Percentiles rank a stretch among this genome's conserved stretches.
phyloP scores from a whole-genome alignment of 202 grass and related monocot species.

The Carex arenaria region DNA sequence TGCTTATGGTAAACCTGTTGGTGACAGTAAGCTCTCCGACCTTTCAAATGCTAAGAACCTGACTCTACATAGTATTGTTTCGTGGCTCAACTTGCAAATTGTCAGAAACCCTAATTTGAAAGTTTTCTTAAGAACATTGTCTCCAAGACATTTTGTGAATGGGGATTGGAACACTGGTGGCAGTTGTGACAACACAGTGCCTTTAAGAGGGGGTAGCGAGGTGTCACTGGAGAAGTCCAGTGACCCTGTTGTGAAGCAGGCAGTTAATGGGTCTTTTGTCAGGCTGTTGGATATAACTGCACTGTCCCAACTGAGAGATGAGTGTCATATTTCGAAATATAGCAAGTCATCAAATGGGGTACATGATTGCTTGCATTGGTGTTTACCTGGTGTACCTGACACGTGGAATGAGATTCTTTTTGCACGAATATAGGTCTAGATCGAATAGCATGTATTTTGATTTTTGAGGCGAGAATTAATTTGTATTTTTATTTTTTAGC shows the following conservation, averaged over 20 bases:
- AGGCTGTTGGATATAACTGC: conserved; percentile 82
- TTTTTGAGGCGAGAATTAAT: conserved; percentile 14
- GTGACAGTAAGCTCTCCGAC: conserved; percentile 33
- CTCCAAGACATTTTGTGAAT: conserved; percentile 84
- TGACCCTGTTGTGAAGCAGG: conserved; percentile 46
- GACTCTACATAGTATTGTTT: conserved; percentile 59
- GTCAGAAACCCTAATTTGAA: conserved; percentile 38
- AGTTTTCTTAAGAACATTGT: conserved; percentile 70
- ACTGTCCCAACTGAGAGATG: conserved; percentile 66
- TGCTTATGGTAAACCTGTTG: conserved; percentile 49
- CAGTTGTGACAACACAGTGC: conserved; percentile 58
- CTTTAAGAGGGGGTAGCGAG: conserved; percentile 61
- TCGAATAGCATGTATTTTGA: conserved; percentile 8
- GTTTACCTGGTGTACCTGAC: conserved; percentile 84
- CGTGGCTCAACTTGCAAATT: conserved; percentile 63
- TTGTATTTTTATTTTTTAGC: conserved; percentile 10
- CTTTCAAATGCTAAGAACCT: conserved; percentile 61
- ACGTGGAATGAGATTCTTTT: conserved; percentile 92
- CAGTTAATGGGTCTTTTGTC: conserved; percentile 62
- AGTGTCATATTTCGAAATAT: conserved; percentile 82
- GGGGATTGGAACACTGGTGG: conserved; percentile 94
- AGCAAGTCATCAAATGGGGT: conserved; percentile 46
- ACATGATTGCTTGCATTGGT: conserved; percentile 92
- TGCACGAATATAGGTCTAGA: conserved; percentile 60
- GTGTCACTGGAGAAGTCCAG: conserved; percentile 54